Base-by-base conservation (phyloP, 768 basidiomycete genomes). In the Chalciporus piperatus region DNA sequence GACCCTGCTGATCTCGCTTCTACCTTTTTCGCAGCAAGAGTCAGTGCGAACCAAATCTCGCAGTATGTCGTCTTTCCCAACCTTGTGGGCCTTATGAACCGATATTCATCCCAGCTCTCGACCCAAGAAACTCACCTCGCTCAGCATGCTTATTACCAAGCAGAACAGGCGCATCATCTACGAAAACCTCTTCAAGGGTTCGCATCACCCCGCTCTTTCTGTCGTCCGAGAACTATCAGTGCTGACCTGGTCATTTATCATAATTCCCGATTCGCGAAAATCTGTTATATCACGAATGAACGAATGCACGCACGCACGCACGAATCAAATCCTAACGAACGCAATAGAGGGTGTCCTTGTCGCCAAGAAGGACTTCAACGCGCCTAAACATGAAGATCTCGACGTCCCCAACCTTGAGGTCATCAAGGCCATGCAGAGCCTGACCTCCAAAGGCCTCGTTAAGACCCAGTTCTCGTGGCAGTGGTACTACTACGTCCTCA, bases 401-500 rank as follows among this genome's bases (percentile, higher is more conserved):
- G 82, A 84, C 45, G 82, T 84, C 43, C 82, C 83, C 48, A 85
- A 85, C 62, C 80, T 85, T 47, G 73, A 85, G 58, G 84, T 84
- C 55, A 84, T 85, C 73, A 85, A 85, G 73, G 82, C 82, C 45
- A 74, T 84, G 67, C 83, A 84, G 62, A 84, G 82, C 71, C 71
- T 85, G 60, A 85, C 79, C 59, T 84, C 82, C 39, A 79, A 72
- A 69, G 95, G 96, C 50, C 85, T 78, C 72, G 93, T 98, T 77
- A 98, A 98, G 84, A 99, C 97, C 61, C 96, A 93, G 70, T 98
- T 98, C 81, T 93, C 89, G 44, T 99, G 97, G 97, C 94, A 98
- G 69, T 97, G 85, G 81, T 99, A 97, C 76, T 99, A 98, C 78
- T 99, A 98, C 76, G 82, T 84, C 66, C 81, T 99, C 67, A 99